These are phyloP conservation scores for Yamadazyma endophytica DNA, from an alignment of 805 yeast species.

Conservation along the genomic window DNA sequence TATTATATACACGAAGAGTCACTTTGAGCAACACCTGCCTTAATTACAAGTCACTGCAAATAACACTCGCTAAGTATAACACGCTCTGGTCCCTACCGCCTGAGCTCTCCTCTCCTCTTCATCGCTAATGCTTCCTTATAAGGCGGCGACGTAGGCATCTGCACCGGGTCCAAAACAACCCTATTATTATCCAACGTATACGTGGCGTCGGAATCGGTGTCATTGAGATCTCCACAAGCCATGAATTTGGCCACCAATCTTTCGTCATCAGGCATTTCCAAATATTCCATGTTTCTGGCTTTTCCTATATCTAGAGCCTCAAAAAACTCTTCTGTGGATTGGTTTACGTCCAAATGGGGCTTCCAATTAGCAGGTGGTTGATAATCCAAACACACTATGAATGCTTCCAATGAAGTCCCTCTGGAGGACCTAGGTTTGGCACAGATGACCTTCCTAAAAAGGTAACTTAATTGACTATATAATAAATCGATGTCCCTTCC, in stretches of 20 bases:
- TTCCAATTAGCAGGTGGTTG: slow-evolving; percentile 80
- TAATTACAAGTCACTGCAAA: too few species aligned
- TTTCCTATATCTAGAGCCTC: slow-evolving; percentile 59
- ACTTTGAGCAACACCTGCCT: too few species aligned
- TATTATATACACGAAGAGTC: too few species aligned
- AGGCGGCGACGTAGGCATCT: slow-evolving; percentile 95
- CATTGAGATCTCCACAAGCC: slow-evolving; percentile 90
- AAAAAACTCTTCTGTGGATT: slow-evolving; percentile 80
- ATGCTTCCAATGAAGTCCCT: slow-evolving; percentile 91
- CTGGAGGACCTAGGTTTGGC: slow-evolving; percentile 96
- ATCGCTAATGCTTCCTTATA: slow-evolving; percentile 87
- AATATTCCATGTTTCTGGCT: slow-evolving; percentile 42
- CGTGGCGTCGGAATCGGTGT: slow-evolving; percentile 94
- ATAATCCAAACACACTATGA: slow-evolving; percentile 87
- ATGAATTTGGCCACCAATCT: slow-evolving; percentile 83
- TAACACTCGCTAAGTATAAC: too few species aligned
- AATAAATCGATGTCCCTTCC: slow-evolving; percentile 93
- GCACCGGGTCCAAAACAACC: slow-evolving; percentile 73
- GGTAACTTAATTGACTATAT: slow-evolving; percentile 84
- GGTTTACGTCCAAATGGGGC: slow-evolving; percentile 54
- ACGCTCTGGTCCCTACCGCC: slow-evolving; percentile 6
- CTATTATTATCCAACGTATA: slow-evolving; percentile 51
- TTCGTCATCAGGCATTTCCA: slow-evolving; percentile 55
- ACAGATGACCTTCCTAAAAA: slow-evolving; percentile 85
- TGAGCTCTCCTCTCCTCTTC: slow-evolving; percentile 62